phyloP scores from a whole-genome alignment of 208 protist genomes.

The Leishmania aethiopica region DNA sequence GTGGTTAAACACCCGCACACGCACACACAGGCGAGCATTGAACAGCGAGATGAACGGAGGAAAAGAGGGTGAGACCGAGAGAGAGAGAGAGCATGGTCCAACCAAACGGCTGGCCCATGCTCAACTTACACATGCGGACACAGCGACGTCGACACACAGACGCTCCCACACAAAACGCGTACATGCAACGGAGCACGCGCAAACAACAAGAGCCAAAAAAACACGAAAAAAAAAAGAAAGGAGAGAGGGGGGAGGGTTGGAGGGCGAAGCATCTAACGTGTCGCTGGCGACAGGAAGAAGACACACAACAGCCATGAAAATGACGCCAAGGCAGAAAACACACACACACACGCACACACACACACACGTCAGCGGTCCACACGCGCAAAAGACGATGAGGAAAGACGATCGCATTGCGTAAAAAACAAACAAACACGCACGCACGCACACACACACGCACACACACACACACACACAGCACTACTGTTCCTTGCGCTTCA shows the following conservation, averaged over 20 bases:
- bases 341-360: not conserved
- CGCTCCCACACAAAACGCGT: not conserved
- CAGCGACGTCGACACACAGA: not conserved
- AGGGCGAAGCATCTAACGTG: not conserved
- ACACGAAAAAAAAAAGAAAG: not conserved
- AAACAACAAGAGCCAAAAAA: not conserved
- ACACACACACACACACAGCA: not conserved
- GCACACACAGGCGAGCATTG: not conserved
- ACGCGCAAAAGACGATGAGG: not conserved
- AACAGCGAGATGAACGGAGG: too few relatives aligned
- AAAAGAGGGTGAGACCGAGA: not conserved
- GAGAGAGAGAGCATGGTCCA: not conserved
- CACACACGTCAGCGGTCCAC: not conserved
- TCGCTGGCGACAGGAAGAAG: not conserved
- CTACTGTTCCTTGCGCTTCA: not conserved
- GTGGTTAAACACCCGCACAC: not conserved
- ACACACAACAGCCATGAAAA: not conserved
- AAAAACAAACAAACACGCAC: not conserved
- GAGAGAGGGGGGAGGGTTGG: not conserved
- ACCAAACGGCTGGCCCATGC: not conserved
- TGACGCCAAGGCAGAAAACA: not conserved
- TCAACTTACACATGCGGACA: not conserved
- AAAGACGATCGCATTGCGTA: not conserved
- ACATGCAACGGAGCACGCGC: not conserved
- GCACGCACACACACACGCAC: not conserved